Percentiles rank a stretch among this genome's conserved stretches.
These are phyloP conservation scores for Coleophoma crateriformis DNA, from an alignment of 2,329 filamentous ascomycete species.

Conservation along the genomic window DNA sequence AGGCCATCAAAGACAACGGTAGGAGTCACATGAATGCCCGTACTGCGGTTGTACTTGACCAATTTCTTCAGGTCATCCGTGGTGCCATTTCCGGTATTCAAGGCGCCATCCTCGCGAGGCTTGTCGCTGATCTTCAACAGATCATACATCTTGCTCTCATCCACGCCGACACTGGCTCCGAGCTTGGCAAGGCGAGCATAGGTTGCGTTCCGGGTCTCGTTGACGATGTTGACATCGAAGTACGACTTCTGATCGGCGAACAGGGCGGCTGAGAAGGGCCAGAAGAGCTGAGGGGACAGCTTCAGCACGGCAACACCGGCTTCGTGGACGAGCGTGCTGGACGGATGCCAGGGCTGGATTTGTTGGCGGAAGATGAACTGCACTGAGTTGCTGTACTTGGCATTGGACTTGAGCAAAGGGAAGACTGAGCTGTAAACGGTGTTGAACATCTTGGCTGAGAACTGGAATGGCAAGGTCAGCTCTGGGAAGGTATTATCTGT, in stretches of 20 bases:
- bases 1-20: constrained; percentile 87
- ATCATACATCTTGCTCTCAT: constrained; percentile 63
- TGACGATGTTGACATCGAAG: constrained; percentile 80
- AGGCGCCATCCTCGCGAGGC: constrained; percentile 56
- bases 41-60: constrained; percentile 72
- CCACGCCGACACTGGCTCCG: constrained; percentile 60
- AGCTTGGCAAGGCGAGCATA: constrained; percentile 75
- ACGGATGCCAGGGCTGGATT: constrained; percentile 93
- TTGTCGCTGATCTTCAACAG: constrained; percentile 65
- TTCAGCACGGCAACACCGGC: constrained; percentile 75
- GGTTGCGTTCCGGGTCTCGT: constrained; percentile 78
- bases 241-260: constrained; percentile 52
- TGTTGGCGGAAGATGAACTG: constrained; percentile 85
- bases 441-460: constrained; percentile 64
- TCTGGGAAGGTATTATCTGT: constrained; percentile 19
- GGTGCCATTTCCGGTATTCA: constrained; percentile 77
- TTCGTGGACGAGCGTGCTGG: constrained; percentile 76
- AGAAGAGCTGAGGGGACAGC: constrained; percentile 67
- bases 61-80: constrained; percentile 82
- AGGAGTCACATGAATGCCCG: constrained; percentile 85
- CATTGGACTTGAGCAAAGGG: constrained; percentile 36
- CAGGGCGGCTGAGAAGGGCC: constrained; percentile 67
- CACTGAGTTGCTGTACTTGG: constrained; percentile 39
- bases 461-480: constrained; percentile 44
- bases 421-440: constrained; percentile 64